A percentile compares a stretch with the other conserved stretches of the same genome.
phyloP scores from a whole-genome alignment of 1,284 basidiomycete species.

The Xerocomus nothofagi region DNA sequence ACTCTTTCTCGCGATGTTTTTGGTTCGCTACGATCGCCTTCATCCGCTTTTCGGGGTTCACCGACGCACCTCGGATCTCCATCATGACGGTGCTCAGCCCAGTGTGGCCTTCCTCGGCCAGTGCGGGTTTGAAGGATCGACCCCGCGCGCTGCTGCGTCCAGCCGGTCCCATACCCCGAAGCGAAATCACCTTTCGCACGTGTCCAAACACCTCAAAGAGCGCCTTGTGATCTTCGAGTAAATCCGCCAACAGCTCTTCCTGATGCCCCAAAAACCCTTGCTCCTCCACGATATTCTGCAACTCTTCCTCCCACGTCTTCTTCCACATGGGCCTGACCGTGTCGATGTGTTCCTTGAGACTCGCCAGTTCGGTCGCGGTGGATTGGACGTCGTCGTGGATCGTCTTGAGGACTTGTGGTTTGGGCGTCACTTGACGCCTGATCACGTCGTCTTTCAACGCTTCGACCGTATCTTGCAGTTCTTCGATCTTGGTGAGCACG shows the following conservation, averaged over 20 bases:
- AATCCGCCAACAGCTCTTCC: slow-evolving; percentile 85
- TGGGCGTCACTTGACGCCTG: slow-evolving; percentile 86
- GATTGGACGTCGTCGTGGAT: slow-evolving; percentile 75
- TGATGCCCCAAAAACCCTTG: slow-evolving; percentile 93
- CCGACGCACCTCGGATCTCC: slow-evolving; percentile 81
- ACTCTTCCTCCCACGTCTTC: slow-evolving; percentile 96
- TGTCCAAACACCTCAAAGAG: slow-evolving; percentile 83
- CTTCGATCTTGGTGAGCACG: slow-evolving; percentile 90
- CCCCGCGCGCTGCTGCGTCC: slow-evolving; percentile 35
- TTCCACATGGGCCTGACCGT: slow-evolving; percentile 97
- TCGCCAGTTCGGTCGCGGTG: slow-evolving; percentile 73
- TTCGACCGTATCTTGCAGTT: slow-evolving; percentile 92
- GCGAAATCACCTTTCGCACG: slow-evolving; percentile 84
- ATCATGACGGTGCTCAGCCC: slow-evolving; percentile 78
- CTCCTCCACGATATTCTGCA: slow-evolving; percentile 96
- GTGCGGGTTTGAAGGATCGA: slow-evolving; percentile 55
- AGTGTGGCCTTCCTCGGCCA: slow-evolving; percentile 60
- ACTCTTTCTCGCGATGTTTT: slow-evolving; percentile 73
- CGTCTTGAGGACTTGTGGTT: slow-evolving; percentile 68
- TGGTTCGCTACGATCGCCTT: slow-evolving; percentile 90
- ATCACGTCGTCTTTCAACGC: slow-evolving; percentile 89
- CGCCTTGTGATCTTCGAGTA: slow-evolving; percentile 90
- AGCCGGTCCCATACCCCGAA: slow-evolving; percentile 55
- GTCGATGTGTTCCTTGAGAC: slow-evolving; percentile 82
- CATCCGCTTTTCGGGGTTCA: slow-evolving; percentile 80